These are phyloP conservation scores for Rhizopogon sp. DNA, from an alignment of 768 basidiomycete genomes.

Conservation along the genomic window DNA sequence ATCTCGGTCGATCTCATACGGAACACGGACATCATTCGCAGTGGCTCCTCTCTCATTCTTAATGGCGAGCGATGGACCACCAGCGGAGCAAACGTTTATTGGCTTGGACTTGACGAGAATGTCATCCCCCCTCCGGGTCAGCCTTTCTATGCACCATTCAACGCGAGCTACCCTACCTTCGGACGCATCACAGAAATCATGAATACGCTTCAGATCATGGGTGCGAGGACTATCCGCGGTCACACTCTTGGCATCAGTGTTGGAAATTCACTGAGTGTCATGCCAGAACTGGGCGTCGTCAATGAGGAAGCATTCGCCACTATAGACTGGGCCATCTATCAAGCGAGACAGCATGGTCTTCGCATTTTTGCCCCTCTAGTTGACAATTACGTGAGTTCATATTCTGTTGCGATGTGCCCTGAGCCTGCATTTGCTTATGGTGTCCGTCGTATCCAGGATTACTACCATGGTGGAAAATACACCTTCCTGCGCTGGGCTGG, in stretches of 20 bases:
- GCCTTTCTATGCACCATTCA: neutral
- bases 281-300: constrained; percentile 19
- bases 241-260: constrained; percentile 25
- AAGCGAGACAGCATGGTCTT: constrained; percentile 5
- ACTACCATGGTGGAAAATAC: constrained; percentile 25
- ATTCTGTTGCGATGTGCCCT: neutral
- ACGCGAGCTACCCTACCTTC: constrained; percentile 8
- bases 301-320: constrained; percentile 22
- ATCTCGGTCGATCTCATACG: neutral
- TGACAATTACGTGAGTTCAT: constrained; percentile 14
- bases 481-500: constrained; percentile 22
- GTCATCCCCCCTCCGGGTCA: constrained; percentile 12
- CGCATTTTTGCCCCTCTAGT: constrained; percentile 14
- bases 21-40: constrained; percentile 1
- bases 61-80: constrained; percentile 1
- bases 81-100: constrained; percentile 24
- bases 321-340: constrained; percentile 25
- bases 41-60: constrained; percentile 1
- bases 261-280: constrained; percentile 23
- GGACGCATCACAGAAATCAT: constrained; percentile 6
- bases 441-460: constrained; percentile 7
- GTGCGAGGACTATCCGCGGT: constrained; percentile 19
- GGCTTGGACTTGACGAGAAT: constrained; percentile 30
- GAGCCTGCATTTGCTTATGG: neutral
- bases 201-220: constrained; percentile 13